phyloP scores from a whole-genome alignment of 2,329 filamentous ascomycete species.

The Mycosphaerelloides madeirae region DNA sequence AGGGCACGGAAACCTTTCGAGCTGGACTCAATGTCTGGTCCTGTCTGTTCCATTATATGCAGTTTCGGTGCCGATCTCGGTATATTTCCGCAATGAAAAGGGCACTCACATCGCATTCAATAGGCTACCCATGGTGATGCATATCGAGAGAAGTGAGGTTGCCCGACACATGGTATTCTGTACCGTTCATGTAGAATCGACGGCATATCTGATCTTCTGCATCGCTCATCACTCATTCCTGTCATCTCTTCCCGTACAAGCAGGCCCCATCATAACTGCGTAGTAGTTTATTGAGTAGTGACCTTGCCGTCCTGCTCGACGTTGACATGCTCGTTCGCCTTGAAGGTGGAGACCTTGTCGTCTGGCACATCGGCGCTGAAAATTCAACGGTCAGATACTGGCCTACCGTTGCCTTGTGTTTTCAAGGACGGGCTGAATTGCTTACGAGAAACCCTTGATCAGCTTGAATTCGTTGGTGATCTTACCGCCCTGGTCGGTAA shows the following conservation, averaged over 20 bases:
- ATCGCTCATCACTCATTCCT: neutral
- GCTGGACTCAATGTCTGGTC: too few species aligned
- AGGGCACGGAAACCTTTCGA: too few species aligned
- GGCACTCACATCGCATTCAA: too few species aligned
- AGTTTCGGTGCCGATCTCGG: too few species aligned
- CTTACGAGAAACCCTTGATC: conserved; percentile 92
- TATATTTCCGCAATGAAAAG: too few species aligned
- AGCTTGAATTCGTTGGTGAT: conserved; percentile 80
- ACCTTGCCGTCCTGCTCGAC: conserved; percentile 73
- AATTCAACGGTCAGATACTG: neutral
- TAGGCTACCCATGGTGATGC: too few species aligned
- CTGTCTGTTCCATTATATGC: too few species aligned
- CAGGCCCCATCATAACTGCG: neutral
- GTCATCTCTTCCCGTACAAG: neutral
- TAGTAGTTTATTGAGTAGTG: conserved; percentile 57
- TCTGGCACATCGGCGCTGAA: conserved; percentile 50
- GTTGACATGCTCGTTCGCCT: conserved; percentile 66
- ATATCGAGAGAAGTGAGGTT: too few species aligned
- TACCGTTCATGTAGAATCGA: too few species aligned
- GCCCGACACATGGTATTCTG: too few species aligned
- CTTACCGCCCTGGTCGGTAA: conserved; percentile 69
- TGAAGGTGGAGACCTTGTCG: conserved; percentile 61
- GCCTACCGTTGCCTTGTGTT: too few species aligned
- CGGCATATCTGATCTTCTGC: neutral
- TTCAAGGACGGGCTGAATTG: conserved; percentile 16